Conservation (phyloP, 768 basidiomycete genomes). For the Harrya chromipes region DNA sequence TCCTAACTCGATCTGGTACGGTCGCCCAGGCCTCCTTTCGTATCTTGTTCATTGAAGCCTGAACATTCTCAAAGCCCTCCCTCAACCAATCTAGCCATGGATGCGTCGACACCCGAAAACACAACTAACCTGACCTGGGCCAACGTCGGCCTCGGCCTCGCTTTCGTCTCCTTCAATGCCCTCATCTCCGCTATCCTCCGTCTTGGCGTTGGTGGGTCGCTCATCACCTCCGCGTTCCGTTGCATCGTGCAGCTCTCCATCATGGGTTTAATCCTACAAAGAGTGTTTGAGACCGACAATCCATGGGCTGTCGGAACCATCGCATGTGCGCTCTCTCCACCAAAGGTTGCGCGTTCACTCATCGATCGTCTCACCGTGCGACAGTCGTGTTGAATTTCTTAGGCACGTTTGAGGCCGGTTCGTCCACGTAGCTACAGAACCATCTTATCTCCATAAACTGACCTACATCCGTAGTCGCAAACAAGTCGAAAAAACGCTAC, state of each 20-base stretch:
- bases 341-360: not conserved
- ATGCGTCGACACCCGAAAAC: conserved; percentile 14
- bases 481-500: conserved; percentile 74
- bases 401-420: conserved; percentile 76
- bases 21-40: not conserved
- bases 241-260: conserved; percentile 77
- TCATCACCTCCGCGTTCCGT: conserved; percentile 66
- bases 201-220: conserved; percentile 67
- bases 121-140: conserved; percentile 50
- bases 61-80: too few relatives aligned
- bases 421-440: conserved; percentile 14
- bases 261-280: conserved; percentile 66
- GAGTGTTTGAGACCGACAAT: conserved; percentile 73
- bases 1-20: not conserved
- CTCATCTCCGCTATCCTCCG: conserved; percentile 59
- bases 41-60: too few relatives aligned
- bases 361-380: not conserved
- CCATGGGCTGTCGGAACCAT: conserved; percentile 75
- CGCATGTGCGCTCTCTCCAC: conserved; percentile 48
- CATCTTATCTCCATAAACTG: not conserved
- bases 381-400: conserved; percentile 69
- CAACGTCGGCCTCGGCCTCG: conserved; percentile 74
- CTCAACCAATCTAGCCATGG: conserved; percentile 25
- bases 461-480: conserved; percentile 51
- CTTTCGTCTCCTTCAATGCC: conserved; percentile 74